These are phyloP conservation scores for Boletellus deceptivus DNA, from an alignment of 1,284 basidiomycete genomes.

Conservation along the genomic window DNA sequence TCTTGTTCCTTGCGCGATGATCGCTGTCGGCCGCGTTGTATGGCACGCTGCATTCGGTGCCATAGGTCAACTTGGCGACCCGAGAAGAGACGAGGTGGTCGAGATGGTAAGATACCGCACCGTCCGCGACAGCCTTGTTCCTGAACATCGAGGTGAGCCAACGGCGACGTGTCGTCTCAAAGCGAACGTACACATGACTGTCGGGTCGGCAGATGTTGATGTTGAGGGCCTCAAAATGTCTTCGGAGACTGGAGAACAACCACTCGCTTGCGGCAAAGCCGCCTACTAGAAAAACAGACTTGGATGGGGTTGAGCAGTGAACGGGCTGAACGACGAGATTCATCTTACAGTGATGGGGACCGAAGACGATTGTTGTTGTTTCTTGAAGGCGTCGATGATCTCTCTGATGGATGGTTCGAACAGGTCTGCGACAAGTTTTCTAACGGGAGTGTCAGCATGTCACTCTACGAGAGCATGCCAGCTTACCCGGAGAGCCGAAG, in stretches of 20 bases:
- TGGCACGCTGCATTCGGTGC: conserved; percentile 29
- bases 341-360: conserved; percentile 35
- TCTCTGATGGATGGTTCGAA: conserved; percentile 47
- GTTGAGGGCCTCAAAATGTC: conserved; percentile 29
- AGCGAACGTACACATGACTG: conserved; percentile 36
- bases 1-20: conserved; percentile 33
- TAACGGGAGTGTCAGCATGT: conserved; percentile 13
- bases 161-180: not conserved
- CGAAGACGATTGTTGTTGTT: conserved; percentile 32
- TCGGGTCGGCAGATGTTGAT: conserved; percentile 39
- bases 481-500: conserved; percentile 43
- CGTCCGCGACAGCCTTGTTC: conserved; percentile 57
- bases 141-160: conserved; percentile 29
- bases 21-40: conserved; percentile 35
- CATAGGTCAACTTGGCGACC: conserved; percentile 46
- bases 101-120: conserved; percentile 51
- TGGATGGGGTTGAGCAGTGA: not conserved
- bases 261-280: conserved; percentile 54
- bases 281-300: conserved; percentile 42
- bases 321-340: not conserved
- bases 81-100: conserved; percentile 49
- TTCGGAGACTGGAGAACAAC: conserved; percentile 40
- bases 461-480: not conserved
- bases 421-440: conserved; percentile 40
- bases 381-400: conserved; percentile 40